These are phyloP conservation scores for Chlorella vulgaris DNA, from an alignment of 139 green algal species.

Conservation along the genomic window DNA sequence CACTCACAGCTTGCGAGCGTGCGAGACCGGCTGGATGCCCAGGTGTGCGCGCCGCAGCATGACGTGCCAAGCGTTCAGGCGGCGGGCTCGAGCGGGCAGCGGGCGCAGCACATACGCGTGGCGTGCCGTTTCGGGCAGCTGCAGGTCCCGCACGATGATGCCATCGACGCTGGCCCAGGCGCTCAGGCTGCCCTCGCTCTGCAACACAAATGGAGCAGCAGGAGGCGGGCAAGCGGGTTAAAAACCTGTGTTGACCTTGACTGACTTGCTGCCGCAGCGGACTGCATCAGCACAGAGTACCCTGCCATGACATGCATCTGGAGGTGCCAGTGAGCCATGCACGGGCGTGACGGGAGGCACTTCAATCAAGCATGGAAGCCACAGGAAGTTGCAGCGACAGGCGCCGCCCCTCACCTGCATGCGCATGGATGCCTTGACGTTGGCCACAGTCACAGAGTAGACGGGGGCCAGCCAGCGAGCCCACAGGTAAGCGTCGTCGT, in stretches of 20 bases:
- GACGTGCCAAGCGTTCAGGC: slow-evolving; percentile 33
- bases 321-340: background rate
- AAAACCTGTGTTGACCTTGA: too few species aligned
- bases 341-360: too few species aligned
- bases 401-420: slow-evolving; percentile 8
- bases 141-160: slow-evolving; percentile 56
- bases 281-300: too few species aligned
- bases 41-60: slow-evolving; percentile 42
- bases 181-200: slow-evolving; percentile 35
- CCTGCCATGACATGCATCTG: too few species aligned
- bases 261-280: too few species aligned
- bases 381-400: background rate
- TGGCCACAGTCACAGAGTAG: slow-evolving; percentile 53
- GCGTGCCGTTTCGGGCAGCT: slow-evolving; percentile 43
- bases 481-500: slow-evolving; percentile 52
- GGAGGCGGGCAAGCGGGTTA: background rate
- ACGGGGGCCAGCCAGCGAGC: slow-evolving; percentile 50
- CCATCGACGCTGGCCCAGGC: slow-evolving; percentile 46
- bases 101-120: slow-evolving; percentile 60
- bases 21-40: slow-evolving; percentile 6
- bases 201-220: background rate
- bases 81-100: slow-evolving; percentile 46
- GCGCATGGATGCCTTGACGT: slow-evolving; percentile 15
- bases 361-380: background rate
- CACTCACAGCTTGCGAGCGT: slow-evolving; percentile 23